A percentile compares a stretch with the other conserved stretches of the same genome.
Conservation (phyloP, 345 rosid genomes). For the Dovyalis caffra region DNA sequence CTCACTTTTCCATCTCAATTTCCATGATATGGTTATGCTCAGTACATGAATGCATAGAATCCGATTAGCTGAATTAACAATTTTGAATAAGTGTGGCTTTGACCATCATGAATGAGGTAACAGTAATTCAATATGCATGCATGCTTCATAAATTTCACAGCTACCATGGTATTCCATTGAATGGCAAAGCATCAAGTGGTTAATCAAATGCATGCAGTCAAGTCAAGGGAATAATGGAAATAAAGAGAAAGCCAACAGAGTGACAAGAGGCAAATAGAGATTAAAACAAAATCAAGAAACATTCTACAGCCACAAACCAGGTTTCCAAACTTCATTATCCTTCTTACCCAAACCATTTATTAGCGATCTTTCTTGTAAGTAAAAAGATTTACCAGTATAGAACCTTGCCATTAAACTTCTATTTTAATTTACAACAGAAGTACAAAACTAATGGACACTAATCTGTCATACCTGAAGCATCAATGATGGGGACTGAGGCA, state of each 20-base stretch:
- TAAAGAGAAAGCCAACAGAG: neutral
- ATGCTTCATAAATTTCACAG: too few relatives aligned
- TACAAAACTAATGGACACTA: neutral
- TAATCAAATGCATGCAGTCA: too few relatives aligned
- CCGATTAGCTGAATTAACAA: too few relatives aligned
- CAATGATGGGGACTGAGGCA: slow-evolving; percentile 80
- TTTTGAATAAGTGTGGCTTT: too few relatives aligned
- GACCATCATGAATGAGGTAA: too few relatives aligned
- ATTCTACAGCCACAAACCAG: neutral
- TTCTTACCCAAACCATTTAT: neutral
- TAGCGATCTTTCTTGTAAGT: too few relatives aligned
- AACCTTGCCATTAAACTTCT: neutral
- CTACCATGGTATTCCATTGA: too few relatives aligned
- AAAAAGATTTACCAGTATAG: neutral
- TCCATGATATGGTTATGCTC: too few relatives aligned
- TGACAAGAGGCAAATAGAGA: neutral
- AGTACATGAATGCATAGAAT: too few relatives aligned
- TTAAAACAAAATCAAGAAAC: neutral
- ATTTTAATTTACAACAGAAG: neutral
- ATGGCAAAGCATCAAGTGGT: too few relatives aligned
- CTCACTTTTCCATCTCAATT: too few relatives aligned
- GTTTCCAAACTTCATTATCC: neutral
- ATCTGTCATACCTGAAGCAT: slow-evolving; percentile 76
- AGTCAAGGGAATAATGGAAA: neutral
- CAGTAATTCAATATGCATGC: too few relatives aligned